A percentile compares a stretch with the other conserved stretches of the same genome.
These are phyloP conservation scores for Ustilago loliicola DNA, from an alignment of 1,284 basidiomycete genomes.

Conservation along the genomic window DNA sequence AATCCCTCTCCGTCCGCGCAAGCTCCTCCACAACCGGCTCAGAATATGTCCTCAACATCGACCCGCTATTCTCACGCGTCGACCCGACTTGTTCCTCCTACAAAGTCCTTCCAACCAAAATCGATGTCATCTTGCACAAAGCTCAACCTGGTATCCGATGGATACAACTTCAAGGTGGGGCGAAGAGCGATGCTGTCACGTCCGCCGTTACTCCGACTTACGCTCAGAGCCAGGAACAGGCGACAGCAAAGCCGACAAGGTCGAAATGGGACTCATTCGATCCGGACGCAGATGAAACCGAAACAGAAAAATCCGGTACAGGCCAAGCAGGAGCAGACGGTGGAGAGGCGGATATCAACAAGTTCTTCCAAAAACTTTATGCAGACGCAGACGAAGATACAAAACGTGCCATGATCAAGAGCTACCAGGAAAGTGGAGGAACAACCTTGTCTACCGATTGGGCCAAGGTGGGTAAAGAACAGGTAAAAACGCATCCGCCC, in stretches of 20 bases:
- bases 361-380: constrained; percentile 68
- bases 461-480: constrained; percentile 61
- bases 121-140: constrained; percentile 64
- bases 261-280: constrained; percentile 66
- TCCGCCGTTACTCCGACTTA: constrained; percentile 26
- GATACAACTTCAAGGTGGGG: constrained; percentile 25
- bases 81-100: constrained; percentile 34
- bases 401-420: constrained; percentile 68
- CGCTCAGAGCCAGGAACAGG: constrained; percentile 18
- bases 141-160: constrained; percentile 43
- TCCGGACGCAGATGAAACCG: constrained; percentile 49
- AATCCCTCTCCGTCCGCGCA: constrained; percentile 33
- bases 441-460: constrained; percentile 68
- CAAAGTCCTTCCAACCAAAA: constrained; percentile 58
- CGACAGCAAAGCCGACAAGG: constrained; percentile 19
- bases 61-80: constrained; percentile 48
- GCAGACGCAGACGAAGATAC: constrained; percentile 67
- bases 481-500: constrained; percentile 53
- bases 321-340: constrained; percentile 7
- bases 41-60: constrained; percentile 36
- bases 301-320: constrained; percentile 3
- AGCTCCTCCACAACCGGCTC: constrained; percentile 28
- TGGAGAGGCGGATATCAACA: constrained; percentile 58
- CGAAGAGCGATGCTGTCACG: constrained; percentile 1
- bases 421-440: constrained; percentile 66